These are phyloP conservation scores for Zymoseptoria tritici DNA, from an alignment of 2,329 filamentous ascomycete genomes.

Conservation along the genomic window DNA sequence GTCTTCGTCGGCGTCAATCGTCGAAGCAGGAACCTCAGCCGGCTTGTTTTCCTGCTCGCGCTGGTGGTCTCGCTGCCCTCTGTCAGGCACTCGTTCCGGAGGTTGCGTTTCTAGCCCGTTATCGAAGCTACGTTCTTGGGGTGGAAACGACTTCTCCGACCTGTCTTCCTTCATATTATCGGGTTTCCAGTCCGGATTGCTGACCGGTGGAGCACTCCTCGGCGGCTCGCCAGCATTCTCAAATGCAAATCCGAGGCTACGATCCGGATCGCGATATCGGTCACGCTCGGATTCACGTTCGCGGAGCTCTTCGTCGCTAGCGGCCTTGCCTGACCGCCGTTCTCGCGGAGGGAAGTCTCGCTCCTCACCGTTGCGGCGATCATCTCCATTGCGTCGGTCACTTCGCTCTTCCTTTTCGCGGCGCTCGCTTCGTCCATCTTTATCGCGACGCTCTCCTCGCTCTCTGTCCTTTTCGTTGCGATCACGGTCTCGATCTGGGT, in stretches of 20 bases:
- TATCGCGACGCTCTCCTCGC: conserved; percentile 13
- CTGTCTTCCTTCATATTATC: conserved; percentile 2
- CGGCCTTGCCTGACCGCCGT: conserved; percentile 8
- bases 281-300: conserved; percentile 24
- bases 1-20: conserved; percentile 43
- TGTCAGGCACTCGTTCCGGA: conserved; percentile 5
- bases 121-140: conserved; percentile 6
- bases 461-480: conserved; percentile 19
- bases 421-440: conserved; percentile 10
- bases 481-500: conserved; percentile 11
- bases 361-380: conserved; percentile 4
- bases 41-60: conserved; percentile 12
- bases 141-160: not conserved
- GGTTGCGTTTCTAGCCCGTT: conserved; percentile 2
- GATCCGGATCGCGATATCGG: conserved; percentile 21
- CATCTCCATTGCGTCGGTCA: conserved; percentile 5
- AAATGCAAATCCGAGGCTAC: conserved; percentile 29
- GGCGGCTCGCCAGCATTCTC: conserved; percentile 22
- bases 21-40: conserved; percentile 19
- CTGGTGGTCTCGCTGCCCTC: conserved; percentile 7
- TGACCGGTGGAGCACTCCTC: conserved; percentile 12
- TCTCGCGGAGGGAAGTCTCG: conserved; percentile 6
- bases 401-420: conserved; percentile 10
- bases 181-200: conserved; percentile 10
- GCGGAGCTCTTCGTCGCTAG: conserved; percentile 19